Percentiles rank a stretch among this genome's conserved stretches.
These are phyloP conservation scores for Colletotrichum lentis DNA, from an alignment of 2,329 filamentous ascomycete genomes.

Conservation along the genomic window DNA sequence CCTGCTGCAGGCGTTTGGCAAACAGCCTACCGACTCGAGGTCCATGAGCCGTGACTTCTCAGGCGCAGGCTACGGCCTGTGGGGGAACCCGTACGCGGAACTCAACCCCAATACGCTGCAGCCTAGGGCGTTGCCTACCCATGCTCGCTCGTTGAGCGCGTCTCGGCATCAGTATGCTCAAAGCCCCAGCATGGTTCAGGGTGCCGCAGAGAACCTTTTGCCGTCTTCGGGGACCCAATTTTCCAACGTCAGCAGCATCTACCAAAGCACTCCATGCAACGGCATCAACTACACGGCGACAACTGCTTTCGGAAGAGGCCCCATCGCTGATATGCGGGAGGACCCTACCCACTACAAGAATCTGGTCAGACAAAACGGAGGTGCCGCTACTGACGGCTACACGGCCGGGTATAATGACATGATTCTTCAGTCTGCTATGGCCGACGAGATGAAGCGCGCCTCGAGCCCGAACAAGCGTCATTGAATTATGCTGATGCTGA, in stretches of 20 bases:
- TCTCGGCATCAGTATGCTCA: conserved; percentile 36
- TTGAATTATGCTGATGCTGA: conserved; percentile 9
- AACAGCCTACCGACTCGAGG: conserved; percentile 26
- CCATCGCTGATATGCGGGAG: conserved; percentile 29
- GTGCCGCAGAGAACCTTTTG: conserved; percentile 29
- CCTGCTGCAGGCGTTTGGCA: conserved; percentile 48
- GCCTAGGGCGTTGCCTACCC: conserved; percentile 24
- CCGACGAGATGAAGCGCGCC: conserved; percentile 30
- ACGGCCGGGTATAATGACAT: conserved; percentile 37
- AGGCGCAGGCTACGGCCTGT: conserved; percentile 15
- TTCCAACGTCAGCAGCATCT: conserved; percentile 61
- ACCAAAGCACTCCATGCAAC: conserved; percentile 55
- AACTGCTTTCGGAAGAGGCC: conserved; percentile 34
- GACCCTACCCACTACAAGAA: conserved; percentile 39
- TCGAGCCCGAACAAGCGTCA: conserved; percentile 28
- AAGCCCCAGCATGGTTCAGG: conserved; percentile 40
- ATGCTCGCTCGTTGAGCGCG: conserved; percentile 23
- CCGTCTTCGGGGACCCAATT: conserved; percentile 50
- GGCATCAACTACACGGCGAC: conserved; percentile 36
- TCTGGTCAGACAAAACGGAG: conserved; percentile 35
- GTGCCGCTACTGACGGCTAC: conserved; percentile 38
- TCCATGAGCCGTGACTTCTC: conserved; percentile 35
- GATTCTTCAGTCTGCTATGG: conserved; percentile 36
- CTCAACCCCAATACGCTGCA: conserved; percentile 19
- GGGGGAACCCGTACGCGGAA: conserved; percentile 27